phyloP scores from a whole-genome alignment of 108 stramenopile genomes.

The Fragilariopsis cylindrus region DNA sequence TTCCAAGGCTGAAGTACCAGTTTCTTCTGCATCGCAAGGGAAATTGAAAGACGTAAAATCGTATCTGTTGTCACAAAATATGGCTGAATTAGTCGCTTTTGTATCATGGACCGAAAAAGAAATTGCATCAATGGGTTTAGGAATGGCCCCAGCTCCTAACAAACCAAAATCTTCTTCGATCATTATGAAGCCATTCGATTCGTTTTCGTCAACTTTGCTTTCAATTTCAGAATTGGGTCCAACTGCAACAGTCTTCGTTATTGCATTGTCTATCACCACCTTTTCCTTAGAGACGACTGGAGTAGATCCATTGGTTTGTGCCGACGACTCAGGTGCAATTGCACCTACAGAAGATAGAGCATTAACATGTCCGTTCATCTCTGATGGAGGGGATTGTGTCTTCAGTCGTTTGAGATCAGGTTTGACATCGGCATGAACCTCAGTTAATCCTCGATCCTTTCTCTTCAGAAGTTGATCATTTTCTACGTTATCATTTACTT shows the following conservation, averaged over 20 bases:
- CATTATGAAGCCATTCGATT: neutral
- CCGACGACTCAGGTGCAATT: neutral
- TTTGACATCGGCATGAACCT: neutral
- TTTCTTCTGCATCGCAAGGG: constrained; percentile 29
- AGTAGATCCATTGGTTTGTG: too few relatives aligned
- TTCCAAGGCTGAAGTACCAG: neutral
- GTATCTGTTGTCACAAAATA: neutral
- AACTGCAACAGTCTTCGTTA: neutral
- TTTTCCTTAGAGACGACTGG: neutral
- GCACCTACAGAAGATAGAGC: neutral
- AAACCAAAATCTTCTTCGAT: constrained; percentile 52
- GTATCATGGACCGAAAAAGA: constrained; percentile 17
- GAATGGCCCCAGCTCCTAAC: constrained; percentile 39
- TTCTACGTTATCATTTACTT: neutral
- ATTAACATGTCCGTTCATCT: neutral
- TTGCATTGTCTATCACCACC: neutral
- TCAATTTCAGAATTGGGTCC: neutral
- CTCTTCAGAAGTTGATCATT: neutral
- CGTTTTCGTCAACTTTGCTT: neutral
- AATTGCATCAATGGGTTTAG: constrained; percentile 15
- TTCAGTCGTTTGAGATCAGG: constrained; percentile 2
- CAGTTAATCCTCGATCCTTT: neutral
- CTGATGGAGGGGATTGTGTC: neutral
- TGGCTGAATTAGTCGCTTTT: neutral
- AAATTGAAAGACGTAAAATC: constrained; percentile 15